Evolutionary conservation across 305 asterid species (phyloP).

Genomic region (Plantago rigida): DNA sequence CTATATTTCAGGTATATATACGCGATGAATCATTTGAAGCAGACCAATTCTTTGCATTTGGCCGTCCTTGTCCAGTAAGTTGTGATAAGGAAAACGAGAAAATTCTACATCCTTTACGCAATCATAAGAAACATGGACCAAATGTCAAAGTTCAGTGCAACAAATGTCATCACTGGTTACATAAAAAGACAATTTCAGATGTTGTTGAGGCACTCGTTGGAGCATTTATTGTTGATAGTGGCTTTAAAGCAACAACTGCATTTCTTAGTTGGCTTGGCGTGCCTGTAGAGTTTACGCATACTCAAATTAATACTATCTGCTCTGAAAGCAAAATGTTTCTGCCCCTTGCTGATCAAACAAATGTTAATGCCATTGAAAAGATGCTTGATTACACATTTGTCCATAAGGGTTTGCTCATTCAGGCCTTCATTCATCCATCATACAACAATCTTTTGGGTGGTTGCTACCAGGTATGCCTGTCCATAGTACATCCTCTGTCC

Average conservation of each 20-base stretch:
- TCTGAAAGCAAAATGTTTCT: constrained; percentile 50
- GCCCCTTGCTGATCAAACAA: constrained; percentile 47
- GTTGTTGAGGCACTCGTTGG: constrained; percentile 88
- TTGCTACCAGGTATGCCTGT: constrained; percentile 73
- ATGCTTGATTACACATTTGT: constrained; percentile 47
- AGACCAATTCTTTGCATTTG: constrained; percentile 51
- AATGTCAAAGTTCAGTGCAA: constrained; percentile 55
- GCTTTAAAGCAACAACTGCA: constrained; percentile 76
- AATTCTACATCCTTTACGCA: constrained; percentile 42
- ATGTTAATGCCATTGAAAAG: constrained; percentile 48
- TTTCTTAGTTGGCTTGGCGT: constrained; percentile 90
- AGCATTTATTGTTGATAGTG: constrained; percentile 81
- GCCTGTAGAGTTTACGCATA: constrained; percentile 38
- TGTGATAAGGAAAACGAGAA: constrained; percentile 55
- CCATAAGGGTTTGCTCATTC: constrained; percentile 80
- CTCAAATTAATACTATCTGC: constrained; percentile 47
- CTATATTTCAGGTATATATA: constrained; percentile 60
- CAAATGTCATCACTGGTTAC: constrained; percentile 83
- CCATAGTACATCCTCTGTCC: background rate
- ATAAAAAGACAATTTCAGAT: constrained; percentile 80
- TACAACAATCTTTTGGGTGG: constrained; percentile 67
- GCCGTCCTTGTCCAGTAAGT: constrained; percentile 63
- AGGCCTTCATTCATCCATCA: constrained; percentile 94
- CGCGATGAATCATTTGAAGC: constrained; percentile 87
- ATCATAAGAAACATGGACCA: constrained; percentile 30